A percentile compares a stretch with the other conserved stretches of the same genome.
phyloP scores from a whole-genome alignment of 441 rosid species.

The Sinapis alba region DNA sequence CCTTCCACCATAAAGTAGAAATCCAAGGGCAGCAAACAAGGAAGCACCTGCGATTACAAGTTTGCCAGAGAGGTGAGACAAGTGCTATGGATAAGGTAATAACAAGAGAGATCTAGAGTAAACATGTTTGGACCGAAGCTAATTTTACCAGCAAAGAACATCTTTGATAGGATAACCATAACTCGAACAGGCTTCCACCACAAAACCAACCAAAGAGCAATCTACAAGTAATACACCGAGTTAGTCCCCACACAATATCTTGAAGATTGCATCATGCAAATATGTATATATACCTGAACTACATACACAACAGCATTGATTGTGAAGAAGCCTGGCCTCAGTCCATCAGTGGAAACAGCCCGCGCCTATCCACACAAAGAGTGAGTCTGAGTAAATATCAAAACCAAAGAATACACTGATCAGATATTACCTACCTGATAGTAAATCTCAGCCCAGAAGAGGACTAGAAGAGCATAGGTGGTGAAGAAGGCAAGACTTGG shows the following conservation, averaged over 20 bases:
- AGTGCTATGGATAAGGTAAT: background rate
- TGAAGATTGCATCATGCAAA: background rate
- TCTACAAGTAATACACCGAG: conserved; percentile 44
- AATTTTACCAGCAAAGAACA: conserved; percentile 80
- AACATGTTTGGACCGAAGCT: conserved; percentile 15
- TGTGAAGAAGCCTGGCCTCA: conserved; percentile 78
- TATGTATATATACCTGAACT: conserved; percentile 57
- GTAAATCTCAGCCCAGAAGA: conserved; percentile 98
- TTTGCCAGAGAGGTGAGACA: conserved; percentile 2
- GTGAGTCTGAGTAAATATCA: conserved; percentile 6
- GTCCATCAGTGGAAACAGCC: conserved; percentile 82
- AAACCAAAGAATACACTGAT: background rate
- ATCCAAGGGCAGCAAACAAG: conserved; percentile 82
- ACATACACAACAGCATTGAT: conserved; percentile 75
- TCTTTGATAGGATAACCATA: conserved; percentile 63
- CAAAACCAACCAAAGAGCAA: conserved; percentile 77
- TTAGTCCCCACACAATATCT: background rate
- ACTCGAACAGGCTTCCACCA: conserved; percentile 81
- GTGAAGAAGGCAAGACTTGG: conserved; percentile 95
- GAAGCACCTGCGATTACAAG: conserved; percentile 47
- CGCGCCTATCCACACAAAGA: conserved; percentile 68
- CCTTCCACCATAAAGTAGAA: conserved; percentile 95
- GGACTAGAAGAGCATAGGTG: conserved; percentile 81
- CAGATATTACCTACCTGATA: conserved; percentile 71
- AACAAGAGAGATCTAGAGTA: background rate